Evolutionary conservation across 2,329 filamentous ascomycete species (phyloP), one percentile per base, ranked within the genome.

Genomic region (Rhynchosporium secalis): DNA sequence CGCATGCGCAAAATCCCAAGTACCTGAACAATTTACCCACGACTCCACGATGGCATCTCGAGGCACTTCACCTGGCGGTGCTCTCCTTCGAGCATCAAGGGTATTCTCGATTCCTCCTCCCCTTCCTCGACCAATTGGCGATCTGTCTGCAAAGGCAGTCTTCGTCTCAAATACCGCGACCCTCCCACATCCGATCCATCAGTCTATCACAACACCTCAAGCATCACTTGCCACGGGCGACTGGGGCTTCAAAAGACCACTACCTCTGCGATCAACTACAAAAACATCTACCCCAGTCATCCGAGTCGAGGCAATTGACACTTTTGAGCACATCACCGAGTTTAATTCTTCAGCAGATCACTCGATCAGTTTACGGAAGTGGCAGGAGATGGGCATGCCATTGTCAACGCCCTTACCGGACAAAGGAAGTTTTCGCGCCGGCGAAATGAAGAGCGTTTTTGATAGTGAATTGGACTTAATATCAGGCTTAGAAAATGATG

Each of bases 161-260:
- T 80, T 78, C 65, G 76, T 79, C 65, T 92, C 90, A 15, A 80
- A 86, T 59, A 87, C 86, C 28, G 86, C 89, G 48, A 98, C 94
- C 13, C 81, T 85, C 64, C 83, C 86, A 36, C 90, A 89, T 76
- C 94, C 94, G n/a, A 92, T 87, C 58, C 84, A 90, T 74, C 90
- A 95, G 73, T 85, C 92, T 65, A 89, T 98, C 73, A 87, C 88
- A 13, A 93, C 92, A 0, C 88, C 92, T 5, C 78, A 83, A 49
- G 82, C 86, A 20, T 93, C 92, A 7, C 83, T 91, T 29, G 79
- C 81, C 46, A 85, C 85, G 72, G 94, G 94, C 41, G 94, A 98
- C 73, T 98, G 94, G 93, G 94, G 94, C 13, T 79, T 97, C 70
- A 98, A 98, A 79, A 83, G 94, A 60, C 82, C 92, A 1, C 80